These are phyloP conservation scores for Hirschfeldia incana DNA, from an alignment of 345 rosid genomes.

Conservation along the genomic window DNA sequence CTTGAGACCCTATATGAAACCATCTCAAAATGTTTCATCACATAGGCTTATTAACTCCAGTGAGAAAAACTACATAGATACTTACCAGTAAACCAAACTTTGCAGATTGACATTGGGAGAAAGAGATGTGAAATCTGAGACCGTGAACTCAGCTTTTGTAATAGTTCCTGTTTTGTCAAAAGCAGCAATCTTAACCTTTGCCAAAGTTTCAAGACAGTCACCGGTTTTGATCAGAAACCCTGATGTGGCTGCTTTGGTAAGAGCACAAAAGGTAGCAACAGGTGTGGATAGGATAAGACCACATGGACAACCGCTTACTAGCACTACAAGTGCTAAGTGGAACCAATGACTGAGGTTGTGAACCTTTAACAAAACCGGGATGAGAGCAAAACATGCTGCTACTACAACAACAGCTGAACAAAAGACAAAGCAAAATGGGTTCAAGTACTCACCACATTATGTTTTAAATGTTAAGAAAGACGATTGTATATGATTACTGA, in stretches of 20 bases:
- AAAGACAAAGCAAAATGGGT: background rate
- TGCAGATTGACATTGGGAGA: slow-evolving; percentile 36
- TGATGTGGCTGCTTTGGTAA: slow-evolving; percentile 70
- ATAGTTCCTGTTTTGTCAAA: slow-evolving; percentile 94
- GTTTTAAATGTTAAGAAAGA: background rate
- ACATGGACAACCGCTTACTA: slow-evolving; percentile 94
- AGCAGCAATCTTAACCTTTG: slow-evolving; percentile 64
- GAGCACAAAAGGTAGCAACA: slow-evolving; percentile 84
- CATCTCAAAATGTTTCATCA: background rate
- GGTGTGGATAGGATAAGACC: slow-evolving; percentile 90
- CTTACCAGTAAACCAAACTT: slow-evolving; percentile 65
- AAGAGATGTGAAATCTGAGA: slow-evolving; percentile 52
- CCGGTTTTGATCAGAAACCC: slow-evolving; percentile 88
- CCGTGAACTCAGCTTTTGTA: slow-evolving; percentile 79
- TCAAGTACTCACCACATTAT: background rate
- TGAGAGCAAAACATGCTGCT: slow-evolving; percentile 51
- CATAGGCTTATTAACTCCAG: background rate
- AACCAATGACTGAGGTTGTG: slow-evolving; percentile 57
- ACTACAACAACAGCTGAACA: slow-evolving; percentile 54
- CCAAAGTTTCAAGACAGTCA: slow-evolving; percentile 66
- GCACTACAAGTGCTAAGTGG: slow-evolving; percentile 68
- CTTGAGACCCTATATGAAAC: slow-evolving; percentile 65
- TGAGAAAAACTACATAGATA: background rate
- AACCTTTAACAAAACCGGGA: slow-evolving; percentile 51
- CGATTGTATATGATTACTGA: slow-evolving; percentile 32